Conservation (phyloP, 495 filamentous ascomycete genomes). For the Lasiosphaeria hispida region DNA sequence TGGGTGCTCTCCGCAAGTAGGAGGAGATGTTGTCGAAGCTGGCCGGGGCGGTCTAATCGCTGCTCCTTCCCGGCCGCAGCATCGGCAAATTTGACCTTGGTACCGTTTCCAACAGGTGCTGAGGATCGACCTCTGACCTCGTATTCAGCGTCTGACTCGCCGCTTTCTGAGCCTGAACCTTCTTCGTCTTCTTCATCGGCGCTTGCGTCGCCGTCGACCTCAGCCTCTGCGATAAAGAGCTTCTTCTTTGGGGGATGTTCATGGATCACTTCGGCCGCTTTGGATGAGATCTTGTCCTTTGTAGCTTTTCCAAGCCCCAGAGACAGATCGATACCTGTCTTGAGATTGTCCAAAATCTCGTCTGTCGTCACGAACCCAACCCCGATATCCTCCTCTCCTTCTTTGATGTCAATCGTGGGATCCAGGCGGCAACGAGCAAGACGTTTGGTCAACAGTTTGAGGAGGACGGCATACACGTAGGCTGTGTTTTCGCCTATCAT, state of each 20-base stretch:
- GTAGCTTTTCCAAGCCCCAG: conserved; percentile 47
- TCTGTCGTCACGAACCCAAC: conserved; percentile 40
- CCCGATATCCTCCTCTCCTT: conserved; percentile 31
- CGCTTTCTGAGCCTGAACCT: conserved; percentile 34
- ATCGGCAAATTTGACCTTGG: conserved; percentile 35
- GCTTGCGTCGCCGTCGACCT: conserved; percentile 32
- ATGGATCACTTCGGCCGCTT: conserved; percentile 41
- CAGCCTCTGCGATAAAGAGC: conserved; percentile 39
- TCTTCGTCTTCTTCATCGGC: conserved; percentile 41
- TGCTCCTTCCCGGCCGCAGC: conserved; percentile 32
- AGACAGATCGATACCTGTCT: conserved; percentile 39
- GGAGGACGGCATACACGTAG: conserved; percentile 70
- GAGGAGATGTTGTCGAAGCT: conserved; percentile 65
- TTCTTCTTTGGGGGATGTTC: conserved; percentile 41
- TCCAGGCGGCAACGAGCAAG: conserved; percentile 63
- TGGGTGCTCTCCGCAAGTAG: conserved; percentile 71
- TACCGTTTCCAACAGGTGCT: conserved; percentile 21
- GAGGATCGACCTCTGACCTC: conserved; percentile 24
- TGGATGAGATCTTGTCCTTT: conserved; percentile 38
- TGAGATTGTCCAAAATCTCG: conserved; percentile 45
- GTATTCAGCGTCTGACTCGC: conserved; percentile 33
- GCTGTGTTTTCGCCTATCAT: conserved; percentile 63
- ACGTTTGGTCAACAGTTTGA: conserved; percentile 66
- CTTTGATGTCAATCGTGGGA: conserved; percentile 49
- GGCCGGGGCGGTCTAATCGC: conserved; percentile 57